These are phyloP conservation scores for Trichoderma virens DNA, from an alignment of 495 filamentous ascomycete species.

Conservation along the genomic window DNA sequence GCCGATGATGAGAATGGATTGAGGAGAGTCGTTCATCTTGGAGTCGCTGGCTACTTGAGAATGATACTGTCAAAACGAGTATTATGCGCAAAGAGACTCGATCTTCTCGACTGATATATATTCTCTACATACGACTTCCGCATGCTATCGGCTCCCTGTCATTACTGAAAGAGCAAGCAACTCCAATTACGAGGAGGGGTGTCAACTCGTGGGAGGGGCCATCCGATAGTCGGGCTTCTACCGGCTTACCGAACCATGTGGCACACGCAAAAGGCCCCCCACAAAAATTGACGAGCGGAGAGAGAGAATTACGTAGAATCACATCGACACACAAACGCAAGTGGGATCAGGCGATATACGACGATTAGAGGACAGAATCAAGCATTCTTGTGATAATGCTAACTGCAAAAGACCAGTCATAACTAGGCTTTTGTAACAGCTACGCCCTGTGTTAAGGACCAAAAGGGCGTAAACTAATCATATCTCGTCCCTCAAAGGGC, in stretches of 20 bases:
- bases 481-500: slow-evolving; percentile 4
- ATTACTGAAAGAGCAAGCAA: not conserved
- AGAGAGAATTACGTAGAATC: not conserved
- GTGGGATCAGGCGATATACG: not conserved
- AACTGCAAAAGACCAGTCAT: slow-evolving; percentile 12
- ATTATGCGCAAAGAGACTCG: not conserved
- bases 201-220: not conserved
- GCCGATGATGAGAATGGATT: slow-evolving; percentile 65
- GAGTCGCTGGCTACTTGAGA: not conserved
- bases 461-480: not conserved
- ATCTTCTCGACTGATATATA: not conserved
- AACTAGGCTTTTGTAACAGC: not conserved
- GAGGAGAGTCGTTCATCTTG: slow-evolving; percentile 19
- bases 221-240: not conserved
- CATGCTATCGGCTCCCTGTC: not conserved
- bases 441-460: not conserved
- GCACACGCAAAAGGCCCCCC: not conserved
- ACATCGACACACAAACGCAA: not conserved
- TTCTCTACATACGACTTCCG: not conserved
- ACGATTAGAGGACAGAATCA: slow-evolving; percentile 1
- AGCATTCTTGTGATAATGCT: slow-evolving; percentile 1
- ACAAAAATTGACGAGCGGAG: not conserved
- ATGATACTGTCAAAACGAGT: not conserved
- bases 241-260: not conserved
- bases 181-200: not conserved